These are phyloP conservation scores for Rhododendron griersonianum DNA, from an alignment of 148 eudicot genomes.

Conservation along the genomic window DNA sequence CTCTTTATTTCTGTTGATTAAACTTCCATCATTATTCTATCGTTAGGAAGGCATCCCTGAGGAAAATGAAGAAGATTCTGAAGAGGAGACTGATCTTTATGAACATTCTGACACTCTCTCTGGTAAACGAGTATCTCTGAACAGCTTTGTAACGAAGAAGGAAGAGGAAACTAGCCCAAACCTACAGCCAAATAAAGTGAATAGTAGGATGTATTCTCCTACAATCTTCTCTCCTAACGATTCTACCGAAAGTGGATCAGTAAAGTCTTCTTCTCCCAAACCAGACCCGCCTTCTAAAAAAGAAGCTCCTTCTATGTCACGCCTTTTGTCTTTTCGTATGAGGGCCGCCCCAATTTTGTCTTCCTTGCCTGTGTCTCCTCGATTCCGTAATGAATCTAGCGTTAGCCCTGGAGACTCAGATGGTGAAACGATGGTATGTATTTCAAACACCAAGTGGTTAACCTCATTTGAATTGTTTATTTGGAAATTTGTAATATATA, in stretches of 20 bases:
- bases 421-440: constrained; percentile 28
- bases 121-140: constrained; percentile 15
- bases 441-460: constrained; percentile 6
- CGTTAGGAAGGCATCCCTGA: constrained; percentile 34
- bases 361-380: constrained; percentile 26
- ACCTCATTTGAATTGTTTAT: not conserved
- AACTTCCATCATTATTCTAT: constrained; percentile 2
- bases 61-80: constrained; percentile 21
- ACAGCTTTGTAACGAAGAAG: constrained; percentile 19
- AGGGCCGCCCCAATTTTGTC: constrained; percentile 14
- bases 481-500: not conserved
- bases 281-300: constrained; percentile 9
- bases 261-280: constrained; percentile 30
- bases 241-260: constrained; percentile 19
- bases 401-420: constrained; percentile 33
- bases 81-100: constrained; percentile 7
- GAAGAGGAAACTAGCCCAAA: constrained; percentile 13
- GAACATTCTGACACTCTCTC: constrained; percentile 1
- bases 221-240: constrained; percentile 19
- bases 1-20: not conserved
- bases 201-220: constrained; percentile 19
- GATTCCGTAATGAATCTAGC: constrained; percentile 11
- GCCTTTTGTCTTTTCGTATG: constrained; percentile 26
- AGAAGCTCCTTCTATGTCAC: constrained; percentile 18
- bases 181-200: not conserved